phyloP scores from a whole-genome alignment of 345 rosid species.

The Syzygium oleosum region DNA sequence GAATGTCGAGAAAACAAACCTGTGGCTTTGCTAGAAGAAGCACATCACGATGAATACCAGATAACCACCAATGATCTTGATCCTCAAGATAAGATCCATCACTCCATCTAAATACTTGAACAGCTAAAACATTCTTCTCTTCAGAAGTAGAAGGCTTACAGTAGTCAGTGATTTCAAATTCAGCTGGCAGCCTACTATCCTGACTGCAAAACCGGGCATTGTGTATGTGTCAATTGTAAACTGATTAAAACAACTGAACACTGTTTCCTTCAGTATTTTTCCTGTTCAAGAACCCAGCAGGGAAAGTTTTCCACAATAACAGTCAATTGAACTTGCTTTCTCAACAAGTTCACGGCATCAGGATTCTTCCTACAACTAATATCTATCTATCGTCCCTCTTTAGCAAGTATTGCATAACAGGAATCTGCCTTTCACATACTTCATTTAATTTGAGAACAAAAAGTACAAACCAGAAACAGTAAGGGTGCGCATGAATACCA shows the following conservation, averaged over 20 bases:
- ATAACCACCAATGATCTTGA: slow-evolving; percentile 99
- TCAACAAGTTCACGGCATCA: not conserved
- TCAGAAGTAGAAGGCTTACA: slow-evolving; percentile 67
- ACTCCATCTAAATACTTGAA: slow-evolving; percentile 98
- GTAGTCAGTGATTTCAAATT: slow-evolving; percentile 90
- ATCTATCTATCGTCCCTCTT: not conserved
- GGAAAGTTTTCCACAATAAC: not conserved
- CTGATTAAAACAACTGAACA: not conserved
- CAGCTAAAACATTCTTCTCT: slow-evolving; percentile 81
- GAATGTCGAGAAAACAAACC: slow-evolving; percentile 27
- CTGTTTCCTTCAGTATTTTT: not conserved
- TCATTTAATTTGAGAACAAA: not conserved
- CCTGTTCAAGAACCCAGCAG: not conserved
- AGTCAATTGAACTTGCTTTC: not conserved
- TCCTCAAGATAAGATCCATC: slow-evolving; percentile 99
- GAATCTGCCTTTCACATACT: not conserved
- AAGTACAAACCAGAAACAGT: not conserved
- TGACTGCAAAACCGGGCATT: slow-evolving; percentile 46
- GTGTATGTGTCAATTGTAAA: slow-evolving; percentile 8
- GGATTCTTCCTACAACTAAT: not conserved
- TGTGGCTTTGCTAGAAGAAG: slow-evolving; percentile 94
- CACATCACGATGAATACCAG: slow-evolving; percentile 96
- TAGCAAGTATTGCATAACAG: not conserved
- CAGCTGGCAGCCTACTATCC: slow-evolving; percentile 98
- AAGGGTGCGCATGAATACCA: too few species aligned